These are phyloP conservation scores for Pyrenochaeta sp. DNA, from an alignment of 2,329 filamentous ascomycete species.

Conservation along the genomic window DNA sequence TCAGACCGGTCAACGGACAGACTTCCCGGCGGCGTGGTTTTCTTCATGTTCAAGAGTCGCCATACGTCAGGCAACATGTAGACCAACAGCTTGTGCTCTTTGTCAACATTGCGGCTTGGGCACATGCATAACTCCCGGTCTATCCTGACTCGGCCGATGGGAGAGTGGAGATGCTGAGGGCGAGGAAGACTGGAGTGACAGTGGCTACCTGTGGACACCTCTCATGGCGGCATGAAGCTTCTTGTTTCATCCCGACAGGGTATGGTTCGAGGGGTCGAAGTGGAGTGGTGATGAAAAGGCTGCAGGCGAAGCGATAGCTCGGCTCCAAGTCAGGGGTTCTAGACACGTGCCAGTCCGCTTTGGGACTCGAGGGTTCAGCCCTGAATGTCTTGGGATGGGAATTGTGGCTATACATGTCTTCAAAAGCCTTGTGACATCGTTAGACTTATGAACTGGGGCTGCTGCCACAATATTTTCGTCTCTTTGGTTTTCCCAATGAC, in stretches of 20 bases:
- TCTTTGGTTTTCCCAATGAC: background rate
- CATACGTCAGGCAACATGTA: background rate
- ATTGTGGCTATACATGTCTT: background rate
- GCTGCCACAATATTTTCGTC: background rate
- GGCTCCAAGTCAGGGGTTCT: constrained; percentile 12
- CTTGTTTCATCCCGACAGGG: constrained; percentile 20
- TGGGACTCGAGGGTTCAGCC: background rate
- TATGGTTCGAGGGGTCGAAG: constrained; percentile 7
- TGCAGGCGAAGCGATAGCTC: constrained; percentile 6
- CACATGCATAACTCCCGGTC: background rate
- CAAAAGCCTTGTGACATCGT: background rate
- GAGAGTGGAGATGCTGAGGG: background rate
- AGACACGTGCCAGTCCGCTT: constrained; percentile 4
- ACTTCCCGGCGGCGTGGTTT: constrained; percentile 17
- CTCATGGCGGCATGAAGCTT: constrained; percentile 9
- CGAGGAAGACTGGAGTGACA: background rate
- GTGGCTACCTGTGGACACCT: constrained; percentile 16
- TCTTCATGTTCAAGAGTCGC: background rate
- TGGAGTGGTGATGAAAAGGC: constrained; percentile 12
- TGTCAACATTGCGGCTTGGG: background rate
- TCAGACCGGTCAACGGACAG: constrained; percentile 22
- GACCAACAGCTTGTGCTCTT: constrained; percentile 1
- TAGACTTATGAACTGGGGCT: background rate
- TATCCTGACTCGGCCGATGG: background rate
- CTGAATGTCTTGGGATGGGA: background rate